phyloP scores from a whole-genome alignment of 2,329 filamentous ascomycete species.

The Neopestalotiopsis sp. region DNA sequence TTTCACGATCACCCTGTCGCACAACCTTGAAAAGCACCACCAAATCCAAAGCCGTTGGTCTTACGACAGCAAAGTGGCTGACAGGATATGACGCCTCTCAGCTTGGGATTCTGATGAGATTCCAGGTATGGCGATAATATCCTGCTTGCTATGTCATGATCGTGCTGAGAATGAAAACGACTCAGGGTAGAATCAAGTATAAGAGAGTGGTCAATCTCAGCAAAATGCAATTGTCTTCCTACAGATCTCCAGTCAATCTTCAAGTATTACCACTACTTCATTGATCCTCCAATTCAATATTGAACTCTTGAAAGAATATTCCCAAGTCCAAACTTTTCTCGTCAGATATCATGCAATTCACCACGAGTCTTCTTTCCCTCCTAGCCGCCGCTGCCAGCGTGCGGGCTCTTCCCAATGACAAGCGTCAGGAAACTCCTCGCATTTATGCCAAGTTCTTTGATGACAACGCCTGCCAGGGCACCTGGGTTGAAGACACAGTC shows the following conservation, averaged over 20 bases:
- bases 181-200: slow-evolving; percentile 7
- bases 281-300: neutral
- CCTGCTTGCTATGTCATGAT: neutral
- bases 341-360: slow-evolving; percentile 17
- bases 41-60: neutral
- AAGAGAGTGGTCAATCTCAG: slow-evolving; percentile 4
- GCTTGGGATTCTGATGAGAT: neutral
- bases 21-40: neutral
- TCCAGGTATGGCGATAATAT: too few relatives aligned
- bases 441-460: slow-evolving; percentile 20
- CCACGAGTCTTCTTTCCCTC: slow-evolving; percentile 12
- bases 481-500: slow-evolving; percentile 20
- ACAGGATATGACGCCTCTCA: slow-evolving; percentile 10
- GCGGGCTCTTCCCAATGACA: neutral
- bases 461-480: slow-evolving; percentile 16
- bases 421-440: slow-evolving; percentile 16
- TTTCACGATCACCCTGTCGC: neutral
- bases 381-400: slow-evolving; percentile 14
- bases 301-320: neutral
- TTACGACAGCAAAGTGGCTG: slow-evolving; percentile 5
- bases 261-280: slow-evolving; percentile 22
- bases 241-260: slow-evolving; percentile 29
- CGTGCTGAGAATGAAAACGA: neutral
- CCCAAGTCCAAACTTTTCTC: neutral
- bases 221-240: neutral